phyloP scores from a whole-genome alignment of 805 yeast genomes.

The Candida insectalens region DNA sequence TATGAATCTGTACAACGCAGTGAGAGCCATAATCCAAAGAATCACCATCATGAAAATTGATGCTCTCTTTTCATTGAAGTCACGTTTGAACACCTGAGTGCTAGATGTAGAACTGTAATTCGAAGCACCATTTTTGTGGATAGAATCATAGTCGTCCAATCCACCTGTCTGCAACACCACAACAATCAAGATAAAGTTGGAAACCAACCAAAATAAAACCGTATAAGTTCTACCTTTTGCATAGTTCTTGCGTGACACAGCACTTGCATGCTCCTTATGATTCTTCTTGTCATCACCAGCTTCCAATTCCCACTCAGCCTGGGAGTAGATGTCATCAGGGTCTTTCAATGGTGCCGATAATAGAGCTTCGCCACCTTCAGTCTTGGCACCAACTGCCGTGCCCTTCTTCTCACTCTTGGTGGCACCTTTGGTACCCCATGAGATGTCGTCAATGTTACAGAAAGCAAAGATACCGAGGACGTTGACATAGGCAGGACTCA shows the following conservation, averaged over 20 bases:
- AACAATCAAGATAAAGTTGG: slow-evolving; percentile 71
- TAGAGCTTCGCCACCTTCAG: slow-evolving; percentile 8
- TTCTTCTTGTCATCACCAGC: slow-evolving; percentile 35
- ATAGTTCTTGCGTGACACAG: slow-evolving; percentile 50
- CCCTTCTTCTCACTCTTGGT: slow-evolving; percentile 56
- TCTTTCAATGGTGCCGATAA: slow-evolving; percentile 22
- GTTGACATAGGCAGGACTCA: slow-evolving; percentile 84
- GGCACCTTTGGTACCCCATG: slow-evolving; percentile 96
- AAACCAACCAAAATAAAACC: slow-evolving; percentile 77
- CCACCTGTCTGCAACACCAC: slow-evolving; percentile 83
- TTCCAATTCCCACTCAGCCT: slow-evolving; percentile 17
- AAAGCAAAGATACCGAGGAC: slow-evolving; percentile 88
- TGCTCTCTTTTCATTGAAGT: slow-evolving; percentile 12
- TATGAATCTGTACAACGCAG: slow-evolving; percentile 69
- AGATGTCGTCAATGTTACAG: slow-evolving; percentile 88
- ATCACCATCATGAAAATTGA: slow-evolving; percentile 66
- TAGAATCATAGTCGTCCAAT: slow-evolving; percentile 30
- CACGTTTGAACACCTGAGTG: slow-evolving; percentile 22
- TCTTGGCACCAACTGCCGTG: slow-evolving; percentile 13
- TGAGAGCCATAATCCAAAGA: slow-evolving; percentile 83
- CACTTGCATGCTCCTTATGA: slow-evolving; percentile 7
- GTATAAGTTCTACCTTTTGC: slow-evolving; percentile 85
- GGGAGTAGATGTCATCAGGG: slow-evolving; percentile 20
- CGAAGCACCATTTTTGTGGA: slow-evolving; percentile 10
- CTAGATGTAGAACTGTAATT: slow-evolving; percentile 10